phyloP scores from a whole-genome alignment of 1,284 basidiomycete genomes.

The Trichosporon sp. region DNA sequence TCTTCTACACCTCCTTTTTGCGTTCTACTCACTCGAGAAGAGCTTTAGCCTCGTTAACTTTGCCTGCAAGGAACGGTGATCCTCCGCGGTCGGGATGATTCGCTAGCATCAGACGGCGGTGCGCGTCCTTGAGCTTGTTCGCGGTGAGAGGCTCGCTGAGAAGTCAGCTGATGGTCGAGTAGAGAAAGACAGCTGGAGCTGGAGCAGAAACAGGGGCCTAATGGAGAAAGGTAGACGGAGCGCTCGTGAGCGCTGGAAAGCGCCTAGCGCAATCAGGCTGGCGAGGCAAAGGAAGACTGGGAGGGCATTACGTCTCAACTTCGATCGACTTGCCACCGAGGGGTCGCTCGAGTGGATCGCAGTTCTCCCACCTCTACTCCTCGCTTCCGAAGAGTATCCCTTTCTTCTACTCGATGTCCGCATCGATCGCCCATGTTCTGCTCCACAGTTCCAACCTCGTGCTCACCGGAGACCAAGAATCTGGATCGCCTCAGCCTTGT shows the following conservation, averaged over 20 bases:
- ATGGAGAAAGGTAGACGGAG: background rate
- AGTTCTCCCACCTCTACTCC: no score
- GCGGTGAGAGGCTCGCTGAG: conserved; percentile 67
- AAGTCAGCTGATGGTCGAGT: no score
- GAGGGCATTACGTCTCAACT: no score
- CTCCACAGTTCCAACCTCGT: background rate
- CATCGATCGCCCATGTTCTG: background rate
- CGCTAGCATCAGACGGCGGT: conserved; percentile 84
- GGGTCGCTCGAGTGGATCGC: no score
- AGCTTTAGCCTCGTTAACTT: conserved; percentile 91
- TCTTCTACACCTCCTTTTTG: background rate
- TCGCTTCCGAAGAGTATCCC: no score
- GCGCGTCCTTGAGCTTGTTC: conserved; percentile 78
- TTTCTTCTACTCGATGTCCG: no score
- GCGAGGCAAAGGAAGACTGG: no score
- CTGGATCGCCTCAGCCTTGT: conserved; percentile 82
- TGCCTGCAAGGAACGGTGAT: conserved; percentile 93
- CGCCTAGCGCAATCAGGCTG: no score
- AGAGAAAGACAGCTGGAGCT: background rate
- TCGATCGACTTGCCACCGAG: no score
- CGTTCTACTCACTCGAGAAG: conserved; percentile 56
- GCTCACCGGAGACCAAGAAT: conserved; percentile 88
- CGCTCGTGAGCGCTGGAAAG: no score
- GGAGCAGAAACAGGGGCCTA: background rate
- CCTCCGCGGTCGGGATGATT: conserved; percentile 90